A percentile compares a stretch with the other conserved stretches of the same genome.
phyloP scores from a whole-genome alignment of 345 rosid genomes.

The Gossypium herbaceum region DNA sequence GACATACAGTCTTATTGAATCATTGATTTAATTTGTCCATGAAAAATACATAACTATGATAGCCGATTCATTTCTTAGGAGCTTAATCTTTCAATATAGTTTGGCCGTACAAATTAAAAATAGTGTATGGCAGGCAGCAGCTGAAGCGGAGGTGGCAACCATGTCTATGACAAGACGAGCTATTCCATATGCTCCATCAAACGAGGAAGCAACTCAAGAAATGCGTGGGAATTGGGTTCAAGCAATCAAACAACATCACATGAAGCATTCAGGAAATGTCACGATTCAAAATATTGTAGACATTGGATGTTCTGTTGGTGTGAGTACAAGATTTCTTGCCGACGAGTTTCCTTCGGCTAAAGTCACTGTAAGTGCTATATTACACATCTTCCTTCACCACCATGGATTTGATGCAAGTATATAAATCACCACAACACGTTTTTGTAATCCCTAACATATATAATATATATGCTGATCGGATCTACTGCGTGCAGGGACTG shows the following conservation, averaged over 20 bases:
- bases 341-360: conserved; percentile 45
- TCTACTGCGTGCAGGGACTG: conserved; percentile 36
- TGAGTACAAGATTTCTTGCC: conserved; percentile 52
- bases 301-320: conserved; percentile 66
- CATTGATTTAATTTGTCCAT: too few species aligned
- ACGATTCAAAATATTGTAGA: conserved; percentile 43
- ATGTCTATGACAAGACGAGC: conserved; percentile 48
- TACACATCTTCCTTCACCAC: background rate
- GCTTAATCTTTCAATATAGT: too few species aligned
- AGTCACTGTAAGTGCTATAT: conserved; percentile 43
- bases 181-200: conserved; percentile 43
- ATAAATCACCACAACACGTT: too few species aligned
- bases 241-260: conserved; percentile 43
- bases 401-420: too few species aligned
- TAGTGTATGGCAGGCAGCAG: conserved; percentile 48
- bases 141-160: conserved; percentile 68
- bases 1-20: too few species aligned
- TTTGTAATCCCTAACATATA: too few species aligned
- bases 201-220: conserved; percentile 42
- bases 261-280: conserved; percentile 32
- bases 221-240: conserved; percentile 57
- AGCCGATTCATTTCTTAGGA: too few species aligned
- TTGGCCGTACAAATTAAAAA: too few species aligned
- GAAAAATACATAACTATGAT: too few species aligned
- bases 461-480: too few species aligned